Evolutionary conservation across 1,139 yeast genomes (phyloP), one percentile per base, ranked within the genome.

Genomic region (Candida gigantensis): DNA sequence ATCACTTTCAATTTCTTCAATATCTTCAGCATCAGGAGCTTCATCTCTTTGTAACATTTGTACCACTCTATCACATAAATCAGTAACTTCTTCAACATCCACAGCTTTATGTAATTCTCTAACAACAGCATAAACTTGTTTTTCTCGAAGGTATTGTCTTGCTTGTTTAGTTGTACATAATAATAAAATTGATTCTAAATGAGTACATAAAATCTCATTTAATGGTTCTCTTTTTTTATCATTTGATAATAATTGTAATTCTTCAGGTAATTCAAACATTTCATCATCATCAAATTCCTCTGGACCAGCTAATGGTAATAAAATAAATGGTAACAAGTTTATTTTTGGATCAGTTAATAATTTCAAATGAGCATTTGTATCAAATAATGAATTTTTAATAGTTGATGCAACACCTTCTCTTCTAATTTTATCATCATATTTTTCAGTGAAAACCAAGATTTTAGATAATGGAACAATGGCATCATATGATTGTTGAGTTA

Each of bases 401-500:
- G 96, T 86, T 2, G 95, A 84, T 1, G 96, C 95, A 34, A 88
- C 92, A 52, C 96, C 97, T 57, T 84, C 90, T 59, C 97, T 77
- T 66, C 97, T 80, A 24, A 80, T 78, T 50, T 79, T 81, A 14
- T 87, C 74, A 47, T 83, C 90, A 51, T 81, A 81, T 51, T 81
- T 80, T 53, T 86, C 95, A 2, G 96, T 86, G 62, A 88, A 88
- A 0, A 84, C 95, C 42, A 88, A 68, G 23, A 92, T 60, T 56
- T 89, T 87, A 15, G 90, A 77, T 30, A 89, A 65, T 28, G 97
- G 96, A 11, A 84, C 81, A 23, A 85, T 84, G n/a, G 62, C 67
- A 55, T 88, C 96, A 55, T 87, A 86, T 4, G 57, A 68, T 59
- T 86, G 95, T 47, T 72, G 72, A 8, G 83, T 73, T 34, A 84